Evolutionary conservation across 768 basidiomycete genomes (phyloP).

Genomic region (Collybia sordida): DNA sequence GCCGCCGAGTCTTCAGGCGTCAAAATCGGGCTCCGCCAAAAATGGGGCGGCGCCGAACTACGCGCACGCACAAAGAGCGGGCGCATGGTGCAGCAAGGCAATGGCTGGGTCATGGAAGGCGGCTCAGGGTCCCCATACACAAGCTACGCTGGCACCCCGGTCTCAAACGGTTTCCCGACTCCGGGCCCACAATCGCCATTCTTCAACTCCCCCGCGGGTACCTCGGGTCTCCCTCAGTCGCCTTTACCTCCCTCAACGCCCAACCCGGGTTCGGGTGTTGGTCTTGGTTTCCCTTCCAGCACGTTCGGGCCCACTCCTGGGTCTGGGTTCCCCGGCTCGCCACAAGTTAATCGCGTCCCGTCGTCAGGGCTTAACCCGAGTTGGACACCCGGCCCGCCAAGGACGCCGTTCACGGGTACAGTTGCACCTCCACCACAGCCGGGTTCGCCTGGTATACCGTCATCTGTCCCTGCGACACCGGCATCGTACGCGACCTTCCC

Average conservation of each 20-base stretch:
- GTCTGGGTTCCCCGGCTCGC: conserved; percentile 9
- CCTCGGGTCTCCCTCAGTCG: not conserved
- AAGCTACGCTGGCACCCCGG: conserved; percentile 32
- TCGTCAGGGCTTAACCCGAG: conserved; percentile 7
- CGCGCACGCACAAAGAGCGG: conserved; percentile 49
- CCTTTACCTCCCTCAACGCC: conserved; percentile 5
- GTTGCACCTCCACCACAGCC: not conserved
- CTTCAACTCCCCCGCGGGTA: not conserved
- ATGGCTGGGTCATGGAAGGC: conserved; percentile 61
- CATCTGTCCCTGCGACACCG: conserved; percentile 31
- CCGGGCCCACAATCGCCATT: conserved; percentile 13
- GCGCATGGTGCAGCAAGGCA: conserved; percentile 55
- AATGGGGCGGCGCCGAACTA: conserved; percentile 69
- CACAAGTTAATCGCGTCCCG: conserved; percentile 9
- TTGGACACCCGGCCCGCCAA: conserved; percentile 13
- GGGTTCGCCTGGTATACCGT: conserved; percentile 13
- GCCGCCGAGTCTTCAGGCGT: conserved; percentile 66
- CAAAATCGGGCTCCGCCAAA: conserved; percentile 52
- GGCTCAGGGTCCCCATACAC: conserved; percentile 31
- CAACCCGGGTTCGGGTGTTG: conserved; percentile 4
- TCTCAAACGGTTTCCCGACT: conserved; percentile 26
- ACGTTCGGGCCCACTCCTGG: conserved; percentile 9
- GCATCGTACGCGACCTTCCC: conserved; percentile 32
- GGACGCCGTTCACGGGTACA: conserved; percentile 11
- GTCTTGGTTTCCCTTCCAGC: conserved; percentile 3